Evolutionary conservation across 306 rosid species (phyloP), one percentile per base, ranked within the genome.

Genomic region (Casuarina cunninghamiana): DNA sequence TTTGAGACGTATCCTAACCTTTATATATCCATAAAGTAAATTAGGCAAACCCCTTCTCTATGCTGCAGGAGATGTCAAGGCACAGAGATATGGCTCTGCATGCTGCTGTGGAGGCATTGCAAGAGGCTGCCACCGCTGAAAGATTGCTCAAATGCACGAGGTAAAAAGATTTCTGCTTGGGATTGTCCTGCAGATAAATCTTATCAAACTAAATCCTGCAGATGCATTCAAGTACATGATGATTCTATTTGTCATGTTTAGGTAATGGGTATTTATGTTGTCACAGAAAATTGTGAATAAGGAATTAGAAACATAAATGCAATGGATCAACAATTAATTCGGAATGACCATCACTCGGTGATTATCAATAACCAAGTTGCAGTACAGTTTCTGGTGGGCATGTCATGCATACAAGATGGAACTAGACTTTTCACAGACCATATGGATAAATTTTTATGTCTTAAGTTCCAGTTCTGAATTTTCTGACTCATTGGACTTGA

Each of bases 41-140:
- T 2, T 12, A 42, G 32, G 21, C 43, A 69, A 48, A 10, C 39
- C 35, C 17, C 37, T 32, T 60, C 51, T 53, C 32, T 10, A 12
- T 55, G 60, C 60, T 53, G 57, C 76, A 82, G 83, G 86, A 79
- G 53, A 76, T 86, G 15, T 43, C 46, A 44, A 77, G 74, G 79
- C 78, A 77, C 12, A 79, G 46, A 74, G 80, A 82, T 54, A 78
- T 55, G 60, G 79, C 76, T 49, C 11, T 82, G 53, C 70, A 73
- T 82, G 74, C 86, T 73, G 77, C 86, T 32, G 78, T 61, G 48
- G 86, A 86, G 51, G 82, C 83, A 73, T 76, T 86, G 78, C 80
- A 86, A 69, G 89, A 86, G 74, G 83, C 84, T 73, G 77, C 80
- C 32, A 76, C 80, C 7, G 78, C 78, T 35, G 80, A 86, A 57